Evolutionary conservation across 1,139 yeast species (phyloP).

Genomic region (Suhomyces choctaworum): DNA sequence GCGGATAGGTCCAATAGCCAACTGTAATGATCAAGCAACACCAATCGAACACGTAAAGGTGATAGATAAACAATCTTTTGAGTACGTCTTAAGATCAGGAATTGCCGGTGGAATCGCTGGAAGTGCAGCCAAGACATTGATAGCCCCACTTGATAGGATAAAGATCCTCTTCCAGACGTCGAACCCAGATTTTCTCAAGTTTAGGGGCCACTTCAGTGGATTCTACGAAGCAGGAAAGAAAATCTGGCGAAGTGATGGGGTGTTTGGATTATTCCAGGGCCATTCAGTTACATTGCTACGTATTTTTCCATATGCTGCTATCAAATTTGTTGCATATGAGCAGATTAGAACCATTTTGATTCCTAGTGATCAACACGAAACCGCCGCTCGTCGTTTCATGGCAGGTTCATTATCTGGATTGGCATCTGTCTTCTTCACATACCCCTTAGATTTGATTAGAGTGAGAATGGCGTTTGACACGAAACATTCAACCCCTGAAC

Average conservation of each 20-base stretch:
- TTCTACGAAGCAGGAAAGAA: conserved; percentile 67
- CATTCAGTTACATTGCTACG: conserved; percentile 90
- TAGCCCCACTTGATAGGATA: conserved; percentile 94
- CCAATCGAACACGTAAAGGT: conserved; percentile 19
- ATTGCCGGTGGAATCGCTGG: conserved; percentile 97
- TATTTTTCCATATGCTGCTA: conserved; percentile 95
- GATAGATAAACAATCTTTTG: conserved; percentile 68
- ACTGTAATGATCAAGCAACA: conserved; percentile 34
- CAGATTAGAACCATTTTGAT: conserved; percentile 80
- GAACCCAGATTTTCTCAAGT: conserved; percentile 81
- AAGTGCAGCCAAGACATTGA: conserved; percentile 87
- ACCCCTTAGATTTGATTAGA: conserved; percentile 87
- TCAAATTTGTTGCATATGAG: conserved; percentile 96
- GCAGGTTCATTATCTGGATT: conserved; percentile 93
- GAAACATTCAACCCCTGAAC: conserved; percentile 19
- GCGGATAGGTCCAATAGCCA: conserved; percentile 13
- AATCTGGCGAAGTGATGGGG: conserved; percentile 72
- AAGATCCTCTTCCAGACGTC: conserved; percentile 94
- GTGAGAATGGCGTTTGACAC: conserved; percentile 93
- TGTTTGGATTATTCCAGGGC: conserved; percentile 85
- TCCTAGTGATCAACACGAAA: conserved; percentile 72
- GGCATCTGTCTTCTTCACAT: conserved; percentile 83
- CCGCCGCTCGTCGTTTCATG: conserved; percentile 73
- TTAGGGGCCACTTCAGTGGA: conserved; percentile 80
- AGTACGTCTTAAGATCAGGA: conserved; percentile 81